Evolutionary conservation across 768 basidiomycete species (phyloP), one percentile per base, ranked within the genome.

Genomic region (Exidia glandulosa): DNA sequence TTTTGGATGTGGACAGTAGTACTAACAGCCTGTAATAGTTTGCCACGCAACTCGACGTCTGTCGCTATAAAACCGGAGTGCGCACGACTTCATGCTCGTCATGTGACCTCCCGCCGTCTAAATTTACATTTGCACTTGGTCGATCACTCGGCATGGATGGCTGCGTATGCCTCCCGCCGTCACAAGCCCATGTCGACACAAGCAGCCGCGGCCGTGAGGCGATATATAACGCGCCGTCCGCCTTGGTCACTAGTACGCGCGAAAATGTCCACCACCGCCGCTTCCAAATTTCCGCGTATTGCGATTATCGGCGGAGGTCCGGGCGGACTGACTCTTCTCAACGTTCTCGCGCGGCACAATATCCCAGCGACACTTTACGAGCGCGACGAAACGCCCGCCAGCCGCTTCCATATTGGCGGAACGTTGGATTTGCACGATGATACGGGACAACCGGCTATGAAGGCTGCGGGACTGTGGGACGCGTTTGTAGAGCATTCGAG

Each of bases 291-390:
- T 13, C 41, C 41, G 65, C 41, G 41, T 23, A 45, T 45, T 2
- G 41, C 41, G 16, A 67, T 71, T 32, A 50, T 69, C 36, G 69
- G 68, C 25, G 69, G 65, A 5, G 70, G 70, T 16, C 66, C 66
- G 3, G 62, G 65, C 9, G 70, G 70, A 16, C 66, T 71, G 37
- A 41, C 61, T n/a, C 62, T 71, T 30, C 67, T 69, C 7, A 63
- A 66, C n/a, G 61, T 63, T 33, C 68, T 71, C 36, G 66, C 66
- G 41, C 60, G 58, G 29, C 61, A 65, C 45, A 14, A 56, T n/a
- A 61, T 67, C 52, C 62, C 62, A 2, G 54, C 56, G 34, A 60
- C 61, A 23, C 47, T 71, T 29, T 66, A 66, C 57, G 70, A 71
- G 57, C 61, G 64, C 1, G 67, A 68, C 37, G 30, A 48, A 27